Evolutionary conservation across 2,329 filamentous ascomycete genomes (phyloP), one percentile per base, ranked within the genome.

Genomic region (Emmonsiellopsis sp.): DNA sequence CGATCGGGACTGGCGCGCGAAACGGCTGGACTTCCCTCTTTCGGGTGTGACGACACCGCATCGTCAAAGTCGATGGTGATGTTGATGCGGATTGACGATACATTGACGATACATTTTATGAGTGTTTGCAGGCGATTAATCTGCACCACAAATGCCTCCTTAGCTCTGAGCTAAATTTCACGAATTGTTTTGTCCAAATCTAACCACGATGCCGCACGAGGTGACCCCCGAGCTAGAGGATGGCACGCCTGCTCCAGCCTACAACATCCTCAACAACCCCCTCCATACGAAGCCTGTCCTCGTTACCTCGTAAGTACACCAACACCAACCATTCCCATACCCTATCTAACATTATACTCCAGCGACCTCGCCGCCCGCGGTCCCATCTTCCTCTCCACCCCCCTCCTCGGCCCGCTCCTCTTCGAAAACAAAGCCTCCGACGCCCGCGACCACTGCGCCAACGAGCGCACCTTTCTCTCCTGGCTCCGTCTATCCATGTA

Each of bases 401-500:
- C 82, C 1, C 65, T 82, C 21, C 70, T 81, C 17, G 79, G 79
- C 17, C 75, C 81, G 0, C 71, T 87, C 4, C 71, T 87, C 37
- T 86, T 87, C 66, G 81, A 85, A 55, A 87, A 87, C 60, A 73
- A 73, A 51, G 75, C 82, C 55, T 85, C 81, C 27, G 84, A 87
- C 65, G 83, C 83, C 5, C 73, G 82, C 55, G 82, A 85, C 60
- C 82, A 85, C 68, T 82, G 80, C 60, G 82, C 82, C 27, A 84
- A 84, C 57, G 82, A 85, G 63, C 75, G 82, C 60, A 85, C 82
- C 0, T 96, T 96, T 65, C 84, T 97, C 32, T 93, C 92, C 2
- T 96, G 93, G 79, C 82, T 97, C 17, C 84, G 91, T 3, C 80
- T 97, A 2, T 85, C 87, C 34, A 82, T 95, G 61, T 95, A 95